Evolutionary conservation across 331 rosid genomes (phyloP).

Genomic region (Acacia concinna): DNA sequence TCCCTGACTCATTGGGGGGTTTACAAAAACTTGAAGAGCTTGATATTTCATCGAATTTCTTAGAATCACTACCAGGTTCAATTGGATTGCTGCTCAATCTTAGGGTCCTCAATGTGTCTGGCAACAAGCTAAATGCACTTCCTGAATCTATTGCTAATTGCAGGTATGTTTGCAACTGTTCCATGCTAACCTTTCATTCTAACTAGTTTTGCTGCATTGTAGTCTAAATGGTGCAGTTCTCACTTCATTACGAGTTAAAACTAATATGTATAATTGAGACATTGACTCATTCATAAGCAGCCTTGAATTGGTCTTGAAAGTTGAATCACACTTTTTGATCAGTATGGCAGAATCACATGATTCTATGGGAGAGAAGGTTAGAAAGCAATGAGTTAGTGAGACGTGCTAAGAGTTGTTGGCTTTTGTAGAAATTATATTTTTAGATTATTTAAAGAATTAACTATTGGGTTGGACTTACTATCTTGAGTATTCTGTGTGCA

Average conservation of each 20-base stretch:
- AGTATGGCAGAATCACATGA: background rate
- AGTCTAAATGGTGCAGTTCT: background rate
- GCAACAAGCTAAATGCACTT: slow-evolving; percentile 46
- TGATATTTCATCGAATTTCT: slow-evolving; percentile 47
- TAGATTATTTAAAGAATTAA: background rate
- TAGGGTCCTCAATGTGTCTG: slow-evolving; percentile 45
- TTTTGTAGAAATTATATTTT: background rate
- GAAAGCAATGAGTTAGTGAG: background rate
- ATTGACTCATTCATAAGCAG: background rate
- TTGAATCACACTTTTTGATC: too few species aligned
- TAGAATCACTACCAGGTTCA: slow-evolving; percentile 45
- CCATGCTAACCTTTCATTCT: background rate
- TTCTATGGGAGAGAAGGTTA: background rate
- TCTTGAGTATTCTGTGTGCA: background rate
- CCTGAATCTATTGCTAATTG: slow-evolving; percentile 52
- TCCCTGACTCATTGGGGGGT: slow-evolving; percentile 52
- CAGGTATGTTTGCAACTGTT: slow-evolving; percentile 35
- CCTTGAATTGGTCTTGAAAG: background rate
- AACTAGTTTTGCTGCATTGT: background rate
- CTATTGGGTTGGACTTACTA: background rate
- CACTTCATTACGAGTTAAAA: background rate
- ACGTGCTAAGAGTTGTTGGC: background rate
- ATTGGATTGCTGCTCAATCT: slow-evolving; percentile 50
- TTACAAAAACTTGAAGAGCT: slow-evolving; percentile 47
- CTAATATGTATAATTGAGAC: background rate